phyloP scores from a whole-genome alignment of 1,284 basidiomycete species.

The Rhodotorula sp. region DNA sequence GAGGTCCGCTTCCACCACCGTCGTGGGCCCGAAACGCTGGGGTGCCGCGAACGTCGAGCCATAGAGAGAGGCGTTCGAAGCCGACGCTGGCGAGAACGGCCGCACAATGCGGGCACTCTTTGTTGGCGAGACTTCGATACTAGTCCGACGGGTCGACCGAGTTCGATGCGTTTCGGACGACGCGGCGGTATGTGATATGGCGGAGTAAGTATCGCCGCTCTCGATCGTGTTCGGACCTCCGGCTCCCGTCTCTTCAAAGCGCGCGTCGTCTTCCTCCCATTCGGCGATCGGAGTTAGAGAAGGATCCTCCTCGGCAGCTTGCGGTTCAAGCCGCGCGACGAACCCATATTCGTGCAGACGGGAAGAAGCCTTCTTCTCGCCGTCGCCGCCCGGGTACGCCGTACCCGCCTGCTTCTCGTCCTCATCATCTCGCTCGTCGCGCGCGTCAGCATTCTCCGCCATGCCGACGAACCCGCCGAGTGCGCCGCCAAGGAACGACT shows the following conservation, averaged over 20 bases:
- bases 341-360: background rate
- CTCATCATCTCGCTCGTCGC: background rate
- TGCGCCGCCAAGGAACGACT: conserved; percentile 26
- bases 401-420: background rate
- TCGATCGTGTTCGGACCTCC: conserved; percentile 17
- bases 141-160: conserved; percentile 8
- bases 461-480: conserved; percentile 31
- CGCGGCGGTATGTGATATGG: conserved; percentile 4
- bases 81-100: conserved; percentile 19
- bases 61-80: conserved; percentile 16
- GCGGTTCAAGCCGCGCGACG: background rate
- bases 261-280: conserved; percentile 20
- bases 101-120: conserved; percentile 12
- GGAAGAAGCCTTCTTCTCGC: background rate
- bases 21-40: background rate
- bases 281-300: conserved; percentile 23
- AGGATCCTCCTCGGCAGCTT: background rate
- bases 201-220: conserved; percentile 13
- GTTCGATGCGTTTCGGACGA: conserved; percentile 14
- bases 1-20: background rate
- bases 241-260: background rate
- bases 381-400: background rate
- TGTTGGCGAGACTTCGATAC: background rate
- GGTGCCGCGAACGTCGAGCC: conserved; percentile 26
- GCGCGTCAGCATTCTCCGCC: background rate